Conservation (phyloP, 2,329 filamentous ascomycete species). For the Arachnomyces sp. region DNA sequence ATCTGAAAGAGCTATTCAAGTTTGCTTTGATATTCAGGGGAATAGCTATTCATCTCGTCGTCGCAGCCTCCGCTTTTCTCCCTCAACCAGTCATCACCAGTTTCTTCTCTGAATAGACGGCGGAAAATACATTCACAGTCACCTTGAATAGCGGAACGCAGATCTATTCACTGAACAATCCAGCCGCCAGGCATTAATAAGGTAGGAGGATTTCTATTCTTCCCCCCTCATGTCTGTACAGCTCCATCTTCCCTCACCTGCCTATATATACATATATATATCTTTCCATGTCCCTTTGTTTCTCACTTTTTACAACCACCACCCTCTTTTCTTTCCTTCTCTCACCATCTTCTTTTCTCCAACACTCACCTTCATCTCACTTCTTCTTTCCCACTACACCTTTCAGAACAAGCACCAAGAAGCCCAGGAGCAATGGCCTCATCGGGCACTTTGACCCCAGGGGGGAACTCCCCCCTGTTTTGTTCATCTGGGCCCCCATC, state of each 20-base stretch:
- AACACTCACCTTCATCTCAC: conserved; percentile 2
- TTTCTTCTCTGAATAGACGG: too few species aligned
- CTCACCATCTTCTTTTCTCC: conserved; percentile 5
- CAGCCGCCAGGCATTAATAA: too few species aligned
- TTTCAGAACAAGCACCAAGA: too few species aligned
- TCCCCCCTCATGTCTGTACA: neutral
- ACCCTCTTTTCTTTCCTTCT: conserved; percentile 5
- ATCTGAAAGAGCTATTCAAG: too few species aligned
- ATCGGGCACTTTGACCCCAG: conserved; percentile 2
- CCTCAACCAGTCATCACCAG: too few species aligned
- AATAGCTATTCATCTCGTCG: too few species aligned
- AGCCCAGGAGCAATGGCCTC: neutral
- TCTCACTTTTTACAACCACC: conserved; percentile 1
- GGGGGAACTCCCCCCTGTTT: conserved; percentile 12
- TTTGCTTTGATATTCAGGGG: too few species aligned
- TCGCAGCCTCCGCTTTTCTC: too few species aligned
- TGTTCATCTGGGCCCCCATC: too few species aligned
- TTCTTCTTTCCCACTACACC: neutral
- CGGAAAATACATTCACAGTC: too few species aligned
- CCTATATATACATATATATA: conserved; percentile 1
- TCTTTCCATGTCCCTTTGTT: conserved; percentile 2
- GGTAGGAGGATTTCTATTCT: conserved; percentile 1
- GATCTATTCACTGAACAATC: too few species aligned
- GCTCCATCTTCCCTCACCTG: conserved; percentile 1
- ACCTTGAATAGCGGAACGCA: too few species aligned